phyloP scores from a whole-genome alignment of 345 rosid genomes.

The Turritis glabra region DNA sequence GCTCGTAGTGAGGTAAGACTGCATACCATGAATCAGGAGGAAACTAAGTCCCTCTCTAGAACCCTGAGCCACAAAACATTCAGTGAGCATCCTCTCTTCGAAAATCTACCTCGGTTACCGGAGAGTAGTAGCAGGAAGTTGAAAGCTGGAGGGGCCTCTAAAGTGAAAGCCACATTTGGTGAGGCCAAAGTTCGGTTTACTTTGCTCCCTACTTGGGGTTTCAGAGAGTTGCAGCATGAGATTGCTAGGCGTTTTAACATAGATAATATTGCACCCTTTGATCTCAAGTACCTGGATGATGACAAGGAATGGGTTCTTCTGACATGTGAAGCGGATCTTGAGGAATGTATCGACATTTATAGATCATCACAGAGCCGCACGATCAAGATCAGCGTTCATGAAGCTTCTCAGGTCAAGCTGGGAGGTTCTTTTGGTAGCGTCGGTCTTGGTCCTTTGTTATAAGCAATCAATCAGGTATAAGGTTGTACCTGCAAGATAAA shows the following conservation, averaged over 20 bases:
- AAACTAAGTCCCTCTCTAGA: conserved; percentile 54
- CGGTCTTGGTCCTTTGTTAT: conserved; percentile 35
- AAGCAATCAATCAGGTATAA: conserved; percentile 17
- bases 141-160: conserved; percentile 32
- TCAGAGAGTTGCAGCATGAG: conserved; percentile 56
- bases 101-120: conserved; percentile 43
- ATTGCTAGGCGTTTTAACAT: conserved; percentile 56
- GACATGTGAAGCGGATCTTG: conserved; percentile 78
- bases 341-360: conserved; percentile 80
- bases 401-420: conserved; percentile 41
- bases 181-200: conserved; percentile 67
- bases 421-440: conserved; percentile 43
- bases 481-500: not conserved
- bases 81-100: conserved; percentile 43
- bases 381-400: conserved; percentile 62
- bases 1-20: conserved; percentile 61
- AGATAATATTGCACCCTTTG: conserved; percentile 42
- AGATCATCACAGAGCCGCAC: conserved; percentile 52
- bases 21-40: conserved; percentile 51
- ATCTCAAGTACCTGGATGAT: conserved; percentile 72
- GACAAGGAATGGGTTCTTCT: conserved; percentile 75
- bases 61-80: conserved; percentile 67
- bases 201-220: conserved; percentile 53
- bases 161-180: conserved; percentile 71
- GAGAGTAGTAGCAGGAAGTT: conserved; percentile 28